These are phyloP conservation scores for Amanita polypyramis DNA, from an alignment of 768 basidiomycete species.

Conservation along the genomic window DNA sequence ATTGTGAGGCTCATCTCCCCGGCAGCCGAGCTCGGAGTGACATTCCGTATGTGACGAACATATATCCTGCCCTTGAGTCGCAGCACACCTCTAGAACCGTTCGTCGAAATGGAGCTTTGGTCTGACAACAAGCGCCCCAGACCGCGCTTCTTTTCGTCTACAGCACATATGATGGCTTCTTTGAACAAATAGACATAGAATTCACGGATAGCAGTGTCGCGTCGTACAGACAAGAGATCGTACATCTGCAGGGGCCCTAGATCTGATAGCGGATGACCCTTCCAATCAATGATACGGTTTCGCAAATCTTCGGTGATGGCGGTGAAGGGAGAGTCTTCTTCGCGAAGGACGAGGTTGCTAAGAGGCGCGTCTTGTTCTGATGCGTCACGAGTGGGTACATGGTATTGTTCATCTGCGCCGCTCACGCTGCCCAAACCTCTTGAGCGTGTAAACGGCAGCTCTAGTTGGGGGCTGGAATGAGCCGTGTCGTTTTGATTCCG, in stretches of 20 bases:
- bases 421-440: slow-evolving; percentile 12
- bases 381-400: slow-evolving; percentile 16
- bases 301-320: slow-evolving; percentile 84
- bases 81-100: slow-evolving; percentile 56
- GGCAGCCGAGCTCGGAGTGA: slow-evolving; percentile 67
- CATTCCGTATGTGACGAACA: slow-evolving; percentile 86
- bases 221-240: slow-evolving; percentile 80
- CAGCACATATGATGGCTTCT: slow-evolving; percentile 97
- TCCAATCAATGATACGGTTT: slow-evolving; percentile 91
- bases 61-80: slow-evolving; percentile 94
- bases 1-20: slow-evolving; percentile 92
- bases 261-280: slow-evolving; percentile 83
- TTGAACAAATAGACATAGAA: slow-evolving; percentile 97
- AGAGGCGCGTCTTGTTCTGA: slow-evolving; percentile 20
- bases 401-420: slow-evolving; percentile 18
- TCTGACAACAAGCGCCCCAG: slow-evolving; percentile 67
- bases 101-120: slow-evolving; percentile 31
- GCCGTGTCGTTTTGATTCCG: slow-evolving; percentile 23
- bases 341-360: slow-evolving; percentile 30
- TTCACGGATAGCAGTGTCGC: slow-evolving; percentile 84
- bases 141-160: slow-evolving; percentile 87
- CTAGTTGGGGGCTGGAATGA: slow-evolving; percentile 32
- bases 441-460: slow-evolving; percentile 13
- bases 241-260: slow-evolving; percentile 88
- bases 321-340: slow-evolving; percentile 69